Base-by-base conservation (phyloP, 768 basidiomycete genomes). In the Amanita subjunquillea region DNA sequence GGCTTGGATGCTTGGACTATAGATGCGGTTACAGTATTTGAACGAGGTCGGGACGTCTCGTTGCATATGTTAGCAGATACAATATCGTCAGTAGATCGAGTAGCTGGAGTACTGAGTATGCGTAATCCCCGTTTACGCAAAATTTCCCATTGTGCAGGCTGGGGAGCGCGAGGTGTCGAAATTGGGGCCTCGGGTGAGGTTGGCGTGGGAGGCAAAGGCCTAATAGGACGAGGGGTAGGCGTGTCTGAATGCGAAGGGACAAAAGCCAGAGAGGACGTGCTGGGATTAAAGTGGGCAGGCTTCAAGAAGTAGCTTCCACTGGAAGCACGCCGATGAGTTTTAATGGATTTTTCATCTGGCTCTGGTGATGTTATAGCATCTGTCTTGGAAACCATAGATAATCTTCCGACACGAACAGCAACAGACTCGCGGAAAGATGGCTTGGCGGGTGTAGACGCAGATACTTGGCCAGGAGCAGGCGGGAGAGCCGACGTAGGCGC, bases 401-500 rank as follows among this genome's bases (percentile, higher is more conserved):
- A 63, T 53, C 80, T 72, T 50, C 83, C 66, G 6, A 77, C 71
- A 53, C 84, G 80, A 55, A 78, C 70, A 12, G 76, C 68, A 17
- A 83, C 66, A 30, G 82, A 78, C 49, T 76, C 78, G 49, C 84
- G 79, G 65, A 82, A 77, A 1, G 73, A 68, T 9, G 62, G 52
- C 47, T 72, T 73, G 10, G 65, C 48, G 10, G 64, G 47, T 15
- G 62, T 55, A 15, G 53, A 54, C 9, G 37, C 8, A 29, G 53
- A 22, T 34, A 17, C n/a, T 51, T 43, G 43, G n/a, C 32, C 47
- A 6, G 53, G 57, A n/a, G 58, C 61, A 37, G 63, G 58, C 34
- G 57, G 61, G 3, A 86, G 87, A 6, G 85, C 80, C 45, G 83
- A 82, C 12, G 87, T 86, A 13, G 83, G 77, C 5, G 85, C 83